Evolutionary conservation across 192 early-diverging fungal genomes (phyloP).

Genomic region (Podila clonocystis): DNA sequence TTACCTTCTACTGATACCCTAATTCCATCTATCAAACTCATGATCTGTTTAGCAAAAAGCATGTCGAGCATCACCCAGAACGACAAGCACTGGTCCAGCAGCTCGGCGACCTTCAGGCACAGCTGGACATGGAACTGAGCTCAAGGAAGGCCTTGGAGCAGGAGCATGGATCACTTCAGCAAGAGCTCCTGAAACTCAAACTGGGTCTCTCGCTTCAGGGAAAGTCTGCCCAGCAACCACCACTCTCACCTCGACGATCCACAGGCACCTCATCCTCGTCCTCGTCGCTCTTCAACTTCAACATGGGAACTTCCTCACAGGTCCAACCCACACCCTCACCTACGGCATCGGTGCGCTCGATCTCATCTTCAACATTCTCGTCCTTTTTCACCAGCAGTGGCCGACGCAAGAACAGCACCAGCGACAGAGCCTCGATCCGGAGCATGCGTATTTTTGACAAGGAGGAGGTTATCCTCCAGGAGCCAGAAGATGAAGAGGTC

Average conservation of each 20-base stretch:
- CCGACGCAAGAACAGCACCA: constrained; percentile 10
- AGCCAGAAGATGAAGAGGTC: neutral
- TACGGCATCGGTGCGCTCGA: constrained; percentile 6
- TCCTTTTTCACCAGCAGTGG: constrained; percentile 22
- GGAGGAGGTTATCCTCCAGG: neutral
- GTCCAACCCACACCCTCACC: constrained; percentile 2
- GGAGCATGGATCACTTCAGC: constrained; percentile 19
- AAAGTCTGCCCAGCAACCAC: neutral
- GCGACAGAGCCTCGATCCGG: neutral
- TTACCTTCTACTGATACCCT: neutral
- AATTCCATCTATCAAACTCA: neutral
- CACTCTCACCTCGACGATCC: neutral
- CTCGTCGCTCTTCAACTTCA: neutral
- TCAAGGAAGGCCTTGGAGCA: constrained; percentile 23
- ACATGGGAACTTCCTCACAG: neutral
- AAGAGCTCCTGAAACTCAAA: constrained; percentile 9
- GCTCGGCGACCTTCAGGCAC: constrained; percentile 18
- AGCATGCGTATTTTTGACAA: constrained; percentile 1
- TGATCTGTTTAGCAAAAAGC: constrained; percentile 16
- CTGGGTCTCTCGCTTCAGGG: neutral
- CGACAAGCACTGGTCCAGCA: constrained; percentile 24
- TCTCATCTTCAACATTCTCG: constrained; percentile 8
- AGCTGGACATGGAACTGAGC: constrained; percentile 17
- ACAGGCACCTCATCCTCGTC: neutral
- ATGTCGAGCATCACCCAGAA: constrained; percentile 44